Evolutionary conservation across 2,329 filamentous ascomycete species (phyloP), one percentile per base, ranked within the genome.

Genomic region (Monilinia vaccinii-corymbosi): DNA sequence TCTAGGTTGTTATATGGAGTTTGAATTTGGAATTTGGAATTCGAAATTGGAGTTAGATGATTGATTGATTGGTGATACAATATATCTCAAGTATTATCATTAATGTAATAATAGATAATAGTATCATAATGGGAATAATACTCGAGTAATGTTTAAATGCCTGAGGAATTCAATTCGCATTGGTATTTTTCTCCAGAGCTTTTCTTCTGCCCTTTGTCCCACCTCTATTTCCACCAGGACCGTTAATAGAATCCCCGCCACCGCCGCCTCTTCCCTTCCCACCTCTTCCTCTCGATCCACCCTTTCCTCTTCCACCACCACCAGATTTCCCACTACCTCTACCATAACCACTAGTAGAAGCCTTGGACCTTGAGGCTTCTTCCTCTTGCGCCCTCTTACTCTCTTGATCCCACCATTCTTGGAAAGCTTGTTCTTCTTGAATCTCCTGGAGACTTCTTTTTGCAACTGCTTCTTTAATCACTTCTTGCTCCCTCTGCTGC

Each of bases 371-470:
- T 2, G 62, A 61, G 42, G 67, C 67, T 56, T 70, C 70, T 50
- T 69, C 67, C 59, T 71, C 68, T 64, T 87, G 86, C 42, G 87
- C 82, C 32, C 88, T 80, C 62, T 81, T 80, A 68, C 86, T 91
- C 73, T 96, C 92, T 63, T 88, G 85, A 66, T 95, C 90, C 91
- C 91, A 96, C 91, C 92, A 96, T 71, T 95, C 86, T 71, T 97
- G 90, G 71, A 99, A 99, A 56, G 91, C 91, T 71, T 99, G 94
- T 74, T 99, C 94, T 65, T 94, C 85, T 72, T 99, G 94, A 61
- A 99, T 99, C 64, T 97, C 94, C 70, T 95, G 86, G 34, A 99
- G 76, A 64, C 89, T 94, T 60, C 93, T 83, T 75, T 96, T 97
- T 2, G 91, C 89, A 13, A 86, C 86, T 0, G 91, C 90, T 71